Percentiles rank a stretch among this genome's conserved stretches.
Conservation (phyloP, 176 grass and related monocot genomes). For the Luzula sylvatica region DNA sequence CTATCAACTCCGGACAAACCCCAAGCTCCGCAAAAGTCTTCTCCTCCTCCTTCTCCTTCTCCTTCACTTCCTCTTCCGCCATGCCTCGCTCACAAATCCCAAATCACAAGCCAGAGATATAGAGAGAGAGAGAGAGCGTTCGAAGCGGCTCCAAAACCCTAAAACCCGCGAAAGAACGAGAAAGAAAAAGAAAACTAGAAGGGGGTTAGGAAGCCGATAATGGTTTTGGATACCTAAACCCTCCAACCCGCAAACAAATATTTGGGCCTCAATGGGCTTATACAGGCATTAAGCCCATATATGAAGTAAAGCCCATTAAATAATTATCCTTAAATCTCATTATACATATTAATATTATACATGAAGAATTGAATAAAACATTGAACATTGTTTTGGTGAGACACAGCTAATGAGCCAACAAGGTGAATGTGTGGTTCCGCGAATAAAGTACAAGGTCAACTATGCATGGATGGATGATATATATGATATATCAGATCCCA, state of each 20-base stretch:
- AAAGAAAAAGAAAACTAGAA: background rate
- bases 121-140: background rate
- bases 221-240: no score
- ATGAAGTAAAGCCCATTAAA: no score
- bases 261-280: no score
- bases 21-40: constrained; percentile 27
- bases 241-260: no score
- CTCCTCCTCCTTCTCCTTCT: background rate
- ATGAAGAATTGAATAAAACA: no score
- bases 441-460: constrained; percentile 20
- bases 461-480: constrained; percentile 4
- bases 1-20: constrained; percentile 16
- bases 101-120: background rate
- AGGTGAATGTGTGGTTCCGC: background rate
- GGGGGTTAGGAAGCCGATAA: background rate
- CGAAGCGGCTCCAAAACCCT: background rate
- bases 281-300: no score
- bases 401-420: constrained; percentile 14
- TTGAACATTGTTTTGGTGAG: background rate
- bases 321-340: no score
- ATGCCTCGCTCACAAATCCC: background rate
- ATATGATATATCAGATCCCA: constrained; percentile 3
- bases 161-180: background rate
- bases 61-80: constrained; percentile 5
- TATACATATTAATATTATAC: no score